These are phyloP conservation scores for Crithidia acanthocephali DNA, from an alignment of 208 protist species.

Conservation along the genomic window DNA sequence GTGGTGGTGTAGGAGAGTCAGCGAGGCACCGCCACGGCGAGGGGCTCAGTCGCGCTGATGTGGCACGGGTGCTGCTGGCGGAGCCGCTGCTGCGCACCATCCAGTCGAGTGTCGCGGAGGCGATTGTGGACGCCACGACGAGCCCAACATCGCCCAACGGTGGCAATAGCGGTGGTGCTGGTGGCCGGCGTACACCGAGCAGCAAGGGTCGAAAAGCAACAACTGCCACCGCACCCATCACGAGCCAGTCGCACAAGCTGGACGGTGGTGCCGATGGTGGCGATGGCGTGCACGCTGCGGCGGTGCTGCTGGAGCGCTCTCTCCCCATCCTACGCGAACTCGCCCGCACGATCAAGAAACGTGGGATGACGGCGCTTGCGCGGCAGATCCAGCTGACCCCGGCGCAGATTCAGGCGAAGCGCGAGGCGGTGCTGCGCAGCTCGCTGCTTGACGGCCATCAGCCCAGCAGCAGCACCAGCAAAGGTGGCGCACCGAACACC, in stretches of 20 bases:
- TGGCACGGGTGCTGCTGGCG: conserved; percentile 25
- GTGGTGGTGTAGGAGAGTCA: not conserved
- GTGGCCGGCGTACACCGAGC: not conserved
- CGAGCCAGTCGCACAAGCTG: not conserved
- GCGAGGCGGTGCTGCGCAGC: conserved; percentile 62
- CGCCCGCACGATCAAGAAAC: conserved; percentile 48
- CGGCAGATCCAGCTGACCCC: conserved; percentile 55
- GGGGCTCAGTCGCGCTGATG: conserved; percentile 12
- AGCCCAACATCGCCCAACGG: not conserved
- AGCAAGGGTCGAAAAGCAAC: not conserved
- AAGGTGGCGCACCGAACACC: not conserved
- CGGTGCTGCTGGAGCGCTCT: conserved; percentile 19
- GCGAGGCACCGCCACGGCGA: not conserved
- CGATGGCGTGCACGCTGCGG: not conserved
- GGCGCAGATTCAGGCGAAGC: conserved; percentile 66
- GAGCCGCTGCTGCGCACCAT: conserved; percentile 42
- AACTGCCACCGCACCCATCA: not conserved
- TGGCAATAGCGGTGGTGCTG: not conserved
- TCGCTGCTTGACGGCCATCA: conserved; percentile 32
- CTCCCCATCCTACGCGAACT: conserved; percentile 65
- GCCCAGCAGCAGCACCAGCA: conserved; percentile 1
- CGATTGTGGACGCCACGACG: not conserved
- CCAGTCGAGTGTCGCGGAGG: conserved; percentile 20
- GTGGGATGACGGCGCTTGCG: conserved; percentile 37
- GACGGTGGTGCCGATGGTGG: not conserved